Base-by-base conservation (phyloP, 352 stramenopile genomes). In the Aphanomyces cochlioides region DNA sequence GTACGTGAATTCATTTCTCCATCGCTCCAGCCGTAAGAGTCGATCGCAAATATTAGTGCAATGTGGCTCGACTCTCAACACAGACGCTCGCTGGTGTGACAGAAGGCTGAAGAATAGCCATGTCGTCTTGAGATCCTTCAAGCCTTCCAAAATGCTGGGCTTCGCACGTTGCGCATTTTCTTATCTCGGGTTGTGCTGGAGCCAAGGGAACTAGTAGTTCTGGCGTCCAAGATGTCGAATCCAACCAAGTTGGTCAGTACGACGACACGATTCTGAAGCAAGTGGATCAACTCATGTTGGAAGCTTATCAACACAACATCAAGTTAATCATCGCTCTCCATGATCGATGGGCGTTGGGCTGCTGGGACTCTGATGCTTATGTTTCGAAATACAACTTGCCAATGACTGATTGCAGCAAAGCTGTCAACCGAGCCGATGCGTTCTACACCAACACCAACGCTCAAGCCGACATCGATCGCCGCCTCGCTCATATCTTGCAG, bases 241-340 rank as follows among this genome's bases (percentile, higher is more conserved):
- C 21, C 17, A 19, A 12, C 37, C 17, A 37, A 28, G 60, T 67
- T 17, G 60, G 60, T 19, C 3, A 37, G 1, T 67, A 56, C 39
- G 60, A 67, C 19, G 60, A 67, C 37, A 57, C 43, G 60, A 57
- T 67, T 3, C 28, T 67, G 7, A 8, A 7, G 17, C 41, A 41
- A 19, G 60, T 67, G 17, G 60, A 67, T 21, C 21, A 67, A 41
- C 60, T 67, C 41, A 67, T 67, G 21, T 13, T 63, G 13, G 60
- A 67, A 7, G 7, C 4, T 13, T 17, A 57, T 34, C n/a, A 56
- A 13, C 60, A 41, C n/a, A 41, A 41, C 28, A 10, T 67, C 15
- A 67, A 67, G 47, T 41, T 67, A 4, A 56, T 67, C 47, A 67
- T 67, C 36, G 60, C 60, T n/a, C 21, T 67, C 7, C 60, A 67